Base-by-base conservation (phyloP, 139 green algal genomes). In the Mychonastes homosphaera region DNA sequence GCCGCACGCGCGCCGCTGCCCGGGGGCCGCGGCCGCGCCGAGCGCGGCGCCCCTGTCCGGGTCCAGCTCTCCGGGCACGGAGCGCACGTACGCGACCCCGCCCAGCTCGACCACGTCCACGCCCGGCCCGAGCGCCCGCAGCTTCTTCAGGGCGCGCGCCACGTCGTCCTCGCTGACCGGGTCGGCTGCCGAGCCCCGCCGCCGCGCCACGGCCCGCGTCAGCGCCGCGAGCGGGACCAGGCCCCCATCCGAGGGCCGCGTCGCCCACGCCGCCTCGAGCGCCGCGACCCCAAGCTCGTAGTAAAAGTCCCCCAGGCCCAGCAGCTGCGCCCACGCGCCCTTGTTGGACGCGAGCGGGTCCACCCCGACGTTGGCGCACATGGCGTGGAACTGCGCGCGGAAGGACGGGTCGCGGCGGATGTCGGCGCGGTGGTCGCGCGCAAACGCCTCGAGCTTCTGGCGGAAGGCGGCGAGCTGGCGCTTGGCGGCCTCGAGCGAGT, bases 321-420 rank as follows among this genome's bases (percentile, higher is more conserved):
- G 73, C 39, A 88, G 55, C 59, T 90, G 69, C 18, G 79, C 81
- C 88, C 88, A 97, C 60, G 88, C 76, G 53, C 87, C 84, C 79
- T 96, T 95, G 70, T 95, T 95, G 10, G 84, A 95, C 3, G 84
- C 83, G 16, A 98, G 75, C 3, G 92, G 92, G 71, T 98, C 92
- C 26, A 98, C 92, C 3, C 92, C 92, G 32, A 91, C 78, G 45
- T 87, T 86, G 6, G 84, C 86, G 65, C 91, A 97, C 91, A 97
- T 97, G n/a, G 60, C 56, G 63, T 97, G 90, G 60, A 98, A 98
- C 44, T 91, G 78, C 16, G 84, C 82, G 10, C 89, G 64, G 67
- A 98, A 97, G 21, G 69, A 75, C 4, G 92, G 88, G 54, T 97
- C 80, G 9, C 70, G 63, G 0, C 83, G 55, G 23, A 98, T 94